Conservation (phyloP, 495 filamentous ascomycete genomes). For the Hypoxylon rickii region DNA sequence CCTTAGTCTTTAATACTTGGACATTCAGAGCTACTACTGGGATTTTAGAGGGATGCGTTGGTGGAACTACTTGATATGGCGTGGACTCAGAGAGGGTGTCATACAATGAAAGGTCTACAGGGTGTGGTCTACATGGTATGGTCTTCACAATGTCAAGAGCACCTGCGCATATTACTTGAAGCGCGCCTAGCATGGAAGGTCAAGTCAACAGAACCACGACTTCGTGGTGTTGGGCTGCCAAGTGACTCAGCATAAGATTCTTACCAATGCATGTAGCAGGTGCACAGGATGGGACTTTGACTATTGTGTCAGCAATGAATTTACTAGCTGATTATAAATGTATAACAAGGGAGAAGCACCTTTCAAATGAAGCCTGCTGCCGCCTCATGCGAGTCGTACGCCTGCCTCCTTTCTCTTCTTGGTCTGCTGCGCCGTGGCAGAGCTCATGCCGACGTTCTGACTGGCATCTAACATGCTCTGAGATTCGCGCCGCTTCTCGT, state of each 20-base stretch:
- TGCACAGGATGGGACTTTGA: constrained; percentile 14
- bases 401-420: constrained; percentile 89
- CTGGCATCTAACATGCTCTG: constrained; percentile 82
- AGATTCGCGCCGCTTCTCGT: constrained; percentile 83
- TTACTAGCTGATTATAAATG: constrained; percentile 24
- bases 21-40: too few species aligned
- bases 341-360: constrained; percentile 40
- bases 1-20: too few species aligned
- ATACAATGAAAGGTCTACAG: neutral
- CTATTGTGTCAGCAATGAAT: constrained; percentile 31
- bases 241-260: too few species aligned
- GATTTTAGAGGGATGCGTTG: too few species aligned
- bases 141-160: neutral
- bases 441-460: constrained; percentile 81
- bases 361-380: constrained; percentile 26
- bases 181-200: neutral
- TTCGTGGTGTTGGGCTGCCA: neutral
- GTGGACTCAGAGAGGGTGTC: too few species aligned
- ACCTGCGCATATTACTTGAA: neutral
- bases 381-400: constrained; percentile 71
- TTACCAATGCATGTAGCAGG: neutral
- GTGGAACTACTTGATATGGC: too few species aligned
- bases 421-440: constrained; percentile 72
- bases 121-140: too few species aligned
- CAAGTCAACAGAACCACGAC: constrained; percentile 4